These are phyloP conservation scores for Ettlia oleoabundans DNA, from an alignment of 139 green algal species.

Conservation along the genomic window DNA sequence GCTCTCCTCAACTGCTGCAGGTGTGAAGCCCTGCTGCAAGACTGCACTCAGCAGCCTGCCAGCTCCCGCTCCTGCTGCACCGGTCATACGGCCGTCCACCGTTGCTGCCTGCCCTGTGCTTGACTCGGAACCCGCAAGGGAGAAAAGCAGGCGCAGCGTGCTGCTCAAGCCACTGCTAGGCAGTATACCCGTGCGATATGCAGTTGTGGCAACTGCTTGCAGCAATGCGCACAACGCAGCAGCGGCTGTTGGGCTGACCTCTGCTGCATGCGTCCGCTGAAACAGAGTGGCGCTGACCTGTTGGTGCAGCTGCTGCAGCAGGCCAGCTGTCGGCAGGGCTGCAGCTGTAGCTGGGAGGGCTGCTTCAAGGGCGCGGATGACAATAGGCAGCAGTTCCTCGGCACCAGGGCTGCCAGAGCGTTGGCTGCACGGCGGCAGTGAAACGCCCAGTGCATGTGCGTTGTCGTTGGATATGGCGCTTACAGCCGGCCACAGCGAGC, in stretches of 20 bases:
- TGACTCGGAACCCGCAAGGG: background rate
- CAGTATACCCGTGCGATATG: background rate
- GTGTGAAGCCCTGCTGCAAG: background rate
- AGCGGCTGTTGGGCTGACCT: background rate
- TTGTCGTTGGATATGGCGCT: too few relatives aligned
- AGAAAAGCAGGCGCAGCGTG: background rate
- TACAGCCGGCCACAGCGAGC: background rate
- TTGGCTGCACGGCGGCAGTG: too few relatives aligned
- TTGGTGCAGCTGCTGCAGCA: background rate
- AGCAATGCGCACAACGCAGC: background rate
- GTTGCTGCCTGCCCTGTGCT: background rate
- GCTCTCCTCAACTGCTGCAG: background rate
- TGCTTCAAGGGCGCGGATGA: background rate
- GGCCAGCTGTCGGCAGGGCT: background rate
- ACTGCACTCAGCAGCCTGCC: background rate
- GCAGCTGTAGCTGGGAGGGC: background rate
- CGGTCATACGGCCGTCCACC: slow-evolving; percentile 1
- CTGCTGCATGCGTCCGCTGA: background rate
- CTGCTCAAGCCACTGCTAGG: background rate
- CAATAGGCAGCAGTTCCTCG: background rate
- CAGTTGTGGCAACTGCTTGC: background rate
- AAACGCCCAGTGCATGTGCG: too few relatives aligned
- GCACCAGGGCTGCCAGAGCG: background rate
- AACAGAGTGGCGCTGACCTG: background rate
- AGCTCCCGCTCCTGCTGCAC: slow-evolving; percentile 3